Base-by-base conservation (phyloP, 2,329 filamentous ascomycete species). In the Alternaria gaisen region DNA sequence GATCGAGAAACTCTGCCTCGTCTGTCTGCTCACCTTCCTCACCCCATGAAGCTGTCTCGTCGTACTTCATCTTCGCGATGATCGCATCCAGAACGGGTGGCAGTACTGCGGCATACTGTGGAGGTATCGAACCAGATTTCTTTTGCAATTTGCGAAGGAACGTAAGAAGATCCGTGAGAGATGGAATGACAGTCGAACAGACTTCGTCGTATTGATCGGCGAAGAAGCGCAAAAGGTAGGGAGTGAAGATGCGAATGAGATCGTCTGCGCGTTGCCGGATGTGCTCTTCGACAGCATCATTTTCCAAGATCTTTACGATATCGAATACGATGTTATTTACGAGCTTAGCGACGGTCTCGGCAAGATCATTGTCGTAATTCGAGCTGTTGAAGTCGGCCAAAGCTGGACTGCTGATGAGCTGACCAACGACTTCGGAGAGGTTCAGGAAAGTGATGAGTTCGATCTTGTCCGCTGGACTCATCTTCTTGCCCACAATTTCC, bases 191-290 rank as follows among this genome's bases (percentile, higher is more conserved):
- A 12, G 93, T 95, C 36, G 94, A 96, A 83, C 95, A 98, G 69
- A 99, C 90, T 81, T 99, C 95, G 79, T 99, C 95, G 78, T 96
- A 99, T 76, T 99, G 94, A 79, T 99, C 95, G 24, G 93, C 91
- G 81, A 99, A 97, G 83, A 97, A 97, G 40, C 94, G 91, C 52
- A 99, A 84, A 12, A 98, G 85, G 69, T 94, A 90, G 0, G 94
- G 93, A 28, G 97, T 83, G 77, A 98, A 98, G 41, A 88, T 87
- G 74, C 91, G 91, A 54, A 98, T 84, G 61, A 96, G 87, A 69
- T 91, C 89, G 70, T 95, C 93, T 52, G 95, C 94, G 70, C 89
- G 91, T 46, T 86, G 85, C 69, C 88, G 89, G 26, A 88, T 90
- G 43, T 88, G 84, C 28, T 88, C 84, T 64, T 88, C 86, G 43